These are phyloP conservation scores for Macrophomina phaseolina DNA, from an alignment of 2,329 filamentous ascomycete species.

Conservation along the genomic window DNA sequence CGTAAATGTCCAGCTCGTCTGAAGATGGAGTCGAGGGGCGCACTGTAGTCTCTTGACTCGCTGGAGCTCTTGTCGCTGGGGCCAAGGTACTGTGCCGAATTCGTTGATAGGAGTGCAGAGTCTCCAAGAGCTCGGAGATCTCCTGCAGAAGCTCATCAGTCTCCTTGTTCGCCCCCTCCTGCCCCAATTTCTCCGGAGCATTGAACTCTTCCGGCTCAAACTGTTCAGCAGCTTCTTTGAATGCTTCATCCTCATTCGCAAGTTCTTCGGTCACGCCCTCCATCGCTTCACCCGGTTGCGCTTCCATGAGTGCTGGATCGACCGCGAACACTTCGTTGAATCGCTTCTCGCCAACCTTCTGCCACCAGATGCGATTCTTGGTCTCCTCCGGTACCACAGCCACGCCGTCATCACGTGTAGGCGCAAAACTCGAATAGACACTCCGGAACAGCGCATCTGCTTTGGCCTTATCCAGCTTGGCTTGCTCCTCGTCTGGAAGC, in stretches of 20 bases:
- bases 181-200: slow-evolving; percentile 32
- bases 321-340: slow-evolving; percentile 70
- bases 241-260: slow-evolving; percentile 42
- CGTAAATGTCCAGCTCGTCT: slow-evolving; percentile 66
- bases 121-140: slow-evolving; percentile 77
- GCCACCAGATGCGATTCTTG: slow-evolving; percentile 77
- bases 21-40: slow-evolving; percentile 67
- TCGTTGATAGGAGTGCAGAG: slow-evolving; percentile 77
- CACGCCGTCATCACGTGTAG: slow-evolving; percentile 73
- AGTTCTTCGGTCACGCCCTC: slow-evolving; percentile 39
- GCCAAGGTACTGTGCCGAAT: slow-evolving; percentile 75
- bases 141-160: slow-evolving; percentile 73
- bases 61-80: slow-evolving; percentile 14
- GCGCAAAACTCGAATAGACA: slow-evolving; percentile 81
- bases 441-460: slow-evolving; percentile 77
- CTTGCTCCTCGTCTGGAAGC: slow-evolving; percentile 45
- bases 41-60: slow-evolving; percentile 7
- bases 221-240: slow-evolving; percentile 46
- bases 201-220: slow-evolving; percentile 41
- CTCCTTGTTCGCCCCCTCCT: slow-evolving; percentile 55
- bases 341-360: slow-evolving; percentile 68
- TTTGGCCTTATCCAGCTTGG: slow-evolving; percentile 62
- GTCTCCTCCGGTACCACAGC: slow-evolving; percentile 72
- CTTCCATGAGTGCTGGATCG: slow-evolving; percentile 49
- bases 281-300: slow-evolving; percentile 26